Percentiles rank a stretch among this genome's conserved stretches.
Conservation (phyloP, 768 basidiomycete genomes). For the Termitomyces sp. region DNA sequence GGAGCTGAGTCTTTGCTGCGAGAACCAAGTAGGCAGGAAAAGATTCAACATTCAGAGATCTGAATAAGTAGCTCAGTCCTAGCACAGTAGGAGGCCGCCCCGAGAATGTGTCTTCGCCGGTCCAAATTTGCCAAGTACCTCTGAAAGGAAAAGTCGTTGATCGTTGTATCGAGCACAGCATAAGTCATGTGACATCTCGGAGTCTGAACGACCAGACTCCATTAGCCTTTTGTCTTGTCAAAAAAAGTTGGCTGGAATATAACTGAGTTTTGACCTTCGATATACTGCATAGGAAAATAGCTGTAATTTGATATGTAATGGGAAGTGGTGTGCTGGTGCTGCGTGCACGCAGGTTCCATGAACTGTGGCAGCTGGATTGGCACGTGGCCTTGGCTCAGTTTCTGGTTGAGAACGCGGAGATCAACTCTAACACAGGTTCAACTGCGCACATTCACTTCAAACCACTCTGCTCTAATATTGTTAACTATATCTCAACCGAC, state of each 20-base stretch:
- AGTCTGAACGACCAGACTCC: neutral
- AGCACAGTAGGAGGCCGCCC: too few species aligned
- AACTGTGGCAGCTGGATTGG: neutral
- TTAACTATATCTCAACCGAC: neutral
- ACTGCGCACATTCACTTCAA: neutral
- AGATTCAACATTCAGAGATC: too few species aligned
- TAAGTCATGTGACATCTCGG: neutral
- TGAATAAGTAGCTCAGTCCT: too few species aligned
- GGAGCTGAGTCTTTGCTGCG: too few species aligned
- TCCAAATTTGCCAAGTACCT: too few species aligned
- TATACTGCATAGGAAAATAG: neutral
- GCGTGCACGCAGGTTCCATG: neutral
- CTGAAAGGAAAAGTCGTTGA: too few species aligned
- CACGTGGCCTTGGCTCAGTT: slow-evolving; percentile 3
- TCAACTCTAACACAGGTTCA: neutral
- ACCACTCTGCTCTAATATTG: neutral
- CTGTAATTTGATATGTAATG: neutral
- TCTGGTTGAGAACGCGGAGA: slow-evolving; percentile 1
- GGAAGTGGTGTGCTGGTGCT: neutral
- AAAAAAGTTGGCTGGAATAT: neutral
- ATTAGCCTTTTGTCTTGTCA: neutral
- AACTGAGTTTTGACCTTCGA: neutral
- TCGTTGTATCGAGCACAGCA: neutral
- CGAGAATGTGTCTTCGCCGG: too few species aligned
- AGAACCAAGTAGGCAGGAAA: too few species aligned